Percentiles rank a stretch among this genome's conserved stretches.
phyloP scores from a whole-genome alignment of 345 rosid species.

The Citrus inodora region DNA sequence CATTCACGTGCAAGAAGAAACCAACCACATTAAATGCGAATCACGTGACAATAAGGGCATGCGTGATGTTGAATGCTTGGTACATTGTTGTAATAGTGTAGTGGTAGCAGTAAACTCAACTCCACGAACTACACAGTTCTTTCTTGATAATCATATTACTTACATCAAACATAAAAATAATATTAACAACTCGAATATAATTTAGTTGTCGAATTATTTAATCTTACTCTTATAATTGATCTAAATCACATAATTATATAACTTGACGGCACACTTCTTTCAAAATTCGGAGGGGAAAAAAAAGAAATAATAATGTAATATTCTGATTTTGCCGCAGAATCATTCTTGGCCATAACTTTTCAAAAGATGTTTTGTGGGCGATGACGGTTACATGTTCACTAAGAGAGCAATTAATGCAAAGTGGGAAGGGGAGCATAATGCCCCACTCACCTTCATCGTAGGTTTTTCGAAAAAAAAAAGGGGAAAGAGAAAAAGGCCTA shows the following conservation, averaged over 20 bases:
- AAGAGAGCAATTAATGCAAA: neutral
- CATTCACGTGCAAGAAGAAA: neutral
- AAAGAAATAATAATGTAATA: neutral
- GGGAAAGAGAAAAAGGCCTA: neutral
- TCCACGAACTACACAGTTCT: neutral
- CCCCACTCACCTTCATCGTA: conserved; percentile 16
- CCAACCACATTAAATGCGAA: neutral
- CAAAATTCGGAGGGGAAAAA: neutral
- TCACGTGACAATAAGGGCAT: neutral
- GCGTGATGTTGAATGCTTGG: neutral
- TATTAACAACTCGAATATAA: no score
- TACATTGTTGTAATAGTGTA: no score
- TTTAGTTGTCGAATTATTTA: no score
- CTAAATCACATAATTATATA: no score
- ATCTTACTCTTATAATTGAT: no score
- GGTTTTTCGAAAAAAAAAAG: neutral
- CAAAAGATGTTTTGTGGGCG: conserved; percentile 2
- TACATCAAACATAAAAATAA: no score
- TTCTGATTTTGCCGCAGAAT: conserved; percentile 28
- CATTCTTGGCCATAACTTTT: conserved; percentile 31
- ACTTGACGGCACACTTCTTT: no score
- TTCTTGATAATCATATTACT: no score
- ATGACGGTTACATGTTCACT: neutral
- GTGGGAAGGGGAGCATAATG: neutral
- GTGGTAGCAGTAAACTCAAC: neutral